Percentiles rank a stretch among this genome's conserved stretches.
phyloP scores from a whole-genome alignment of 2,329 filamentous ascomycete species.

The Colletotrichum agaves region DNA sequence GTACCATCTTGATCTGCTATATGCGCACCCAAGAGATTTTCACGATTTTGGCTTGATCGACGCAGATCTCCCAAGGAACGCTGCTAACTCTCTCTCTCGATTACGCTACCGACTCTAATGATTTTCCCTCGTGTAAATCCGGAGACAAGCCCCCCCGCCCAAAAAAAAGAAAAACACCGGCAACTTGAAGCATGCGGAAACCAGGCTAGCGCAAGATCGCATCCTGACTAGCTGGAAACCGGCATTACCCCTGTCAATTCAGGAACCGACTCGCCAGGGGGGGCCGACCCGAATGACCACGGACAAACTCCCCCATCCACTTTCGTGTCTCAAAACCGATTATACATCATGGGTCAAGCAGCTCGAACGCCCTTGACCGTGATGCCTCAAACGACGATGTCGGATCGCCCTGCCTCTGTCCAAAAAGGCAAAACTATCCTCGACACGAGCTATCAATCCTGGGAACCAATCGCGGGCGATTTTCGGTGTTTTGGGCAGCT shows the following conservation, averaged over 20 bases:
- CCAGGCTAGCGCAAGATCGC: not conserved
- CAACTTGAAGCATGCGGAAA: constrained; percentile 11
- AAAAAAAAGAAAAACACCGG: not conserved
- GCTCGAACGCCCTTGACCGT: not conserved
- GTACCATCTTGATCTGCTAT: not conserved
- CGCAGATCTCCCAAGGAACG: constrained; percentile 3
- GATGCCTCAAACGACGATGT: not conserved
- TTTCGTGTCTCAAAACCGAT: not conserved
- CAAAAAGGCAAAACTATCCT: not conserved
- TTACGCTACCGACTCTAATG: not conserved
- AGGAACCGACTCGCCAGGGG: not conserved
- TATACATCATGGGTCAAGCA: constrained; percentile 2
- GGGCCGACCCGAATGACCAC: not conserved
- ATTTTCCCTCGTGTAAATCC: constrained; percentile 10
- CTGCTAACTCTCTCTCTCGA: not conserved
- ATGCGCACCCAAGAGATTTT: not conserved
- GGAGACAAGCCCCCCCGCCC: constrained; percentile 1
- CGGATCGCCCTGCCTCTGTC: not conserved
- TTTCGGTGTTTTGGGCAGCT: no score
- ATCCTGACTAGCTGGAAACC: not conserved
- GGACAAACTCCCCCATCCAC: not conserved
- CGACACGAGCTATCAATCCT: not conserved
- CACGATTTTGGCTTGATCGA: constrained; percentile 1
- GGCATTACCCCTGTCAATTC: not conserved
- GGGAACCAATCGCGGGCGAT: no score